Evolutionary conservation across 495 filamentous ascomycete species (phyloP).

Genomic region (Hypoxylon lenormandii): DNA sequence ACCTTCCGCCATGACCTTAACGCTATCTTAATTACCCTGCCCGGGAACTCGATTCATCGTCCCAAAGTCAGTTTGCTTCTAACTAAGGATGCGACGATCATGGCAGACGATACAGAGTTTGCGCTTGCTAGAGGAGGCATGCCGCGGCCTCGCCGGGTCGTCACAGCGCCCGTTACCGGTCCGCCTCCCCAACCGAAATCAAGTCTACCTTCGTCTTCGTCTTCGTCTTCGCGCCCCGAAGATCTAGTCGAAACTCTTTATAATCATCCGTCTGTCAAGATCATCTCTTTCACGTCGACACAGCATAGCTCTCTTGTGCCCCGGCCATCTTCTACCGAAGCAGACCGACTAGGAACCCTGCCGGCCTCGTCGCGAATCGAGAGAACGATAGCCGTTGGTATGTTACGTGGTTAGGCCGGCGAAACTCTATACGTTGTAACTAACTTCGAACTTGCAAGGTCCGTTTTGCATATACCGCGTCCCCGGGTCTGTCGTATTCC

Average conservation of each 20-base stretch:
- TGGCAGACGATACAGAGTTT: constrained; percentile 29
- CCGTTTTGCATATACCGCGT: constrained; percentile 83
- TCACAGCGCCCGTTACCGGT: constrained; percentile 53
- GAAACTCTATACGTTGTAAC: constrained; percentile 14
- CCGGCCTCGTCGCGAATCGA: constrained; percentile 81
- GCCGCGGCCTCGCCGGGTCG: constrained; percentile 56
- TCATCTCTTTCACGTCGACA: constrained; percentile 72
- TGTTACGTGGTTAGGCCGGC: constrained; percentile 34
- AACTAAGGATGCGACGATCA: constrained; percentile 21
- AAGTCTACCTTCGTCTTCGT: neutral
- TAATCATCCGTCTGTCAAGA: constrained; percentile 72
- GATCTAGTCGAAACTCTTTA: constrained; percentile 75
- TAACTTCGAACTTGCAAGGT: constrained; percentile 60
- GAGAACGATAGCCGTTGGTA: constrained; percentile 82
- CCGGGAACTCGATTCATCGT: constrained; percentile 22
- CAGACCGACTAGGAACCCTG: constrained; percentile 66
- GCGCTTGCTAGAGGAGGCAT: constrained; percentile 23
- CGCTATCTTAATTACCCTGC: constrained; percentile 17
- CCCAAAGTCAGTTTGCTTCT: constrained; percentile 19
- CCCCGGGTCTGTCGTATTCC: constrained; percentile 82
- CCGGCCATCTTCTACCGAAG: constrained; percentile 49
- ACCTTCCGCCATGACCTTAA: constrained; percentile 30
- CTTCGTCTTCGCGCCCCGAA: constrained; percentile 43
- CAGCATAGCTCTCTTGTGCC: constrained; percentile 52
- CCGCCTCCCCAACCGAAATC: constrained; percentile 37